Conservation (phyloP, 345 rosid species). For the Populus simonii region DNA sequence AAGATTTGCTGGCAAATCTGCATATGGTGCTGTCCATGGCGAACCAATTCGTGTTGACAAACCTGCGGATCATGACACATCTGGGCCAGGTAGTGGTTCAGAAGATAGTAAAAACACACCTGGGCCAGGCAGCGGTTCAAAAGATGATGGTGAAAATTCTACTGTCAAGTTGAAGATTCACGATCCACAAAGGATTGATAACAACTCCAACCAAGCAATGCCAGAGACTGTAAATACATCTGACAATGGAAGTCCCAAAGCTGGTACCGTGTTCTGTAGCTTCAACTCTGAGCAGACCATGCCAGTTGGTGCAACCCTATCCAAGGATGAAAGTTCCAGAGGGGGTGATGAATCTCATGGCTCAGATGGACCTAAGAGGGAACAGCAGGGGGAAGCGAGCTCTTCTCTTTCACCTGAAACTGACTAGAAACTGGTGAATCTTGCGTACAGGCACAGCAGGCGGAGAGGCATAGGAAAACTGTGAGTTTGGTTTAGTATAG, state of each 20-base stretch:
- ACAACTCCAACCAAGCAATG: not conserved
- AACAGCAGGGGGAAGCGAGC: not conserved
- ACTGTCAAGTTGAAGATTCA: slow-evolving; percentile 1
- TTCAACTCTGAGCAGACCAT: not conserved
- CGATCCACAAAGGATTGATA: not conserved
- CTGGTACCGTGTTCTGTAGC: not conserved
- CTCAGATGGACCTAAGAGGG: not conserved
- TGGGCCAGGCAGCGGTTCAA: not conserved
- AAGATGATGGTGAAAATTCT: slow-evolving; percentile 3
- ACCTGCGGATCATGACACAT: not conserved
- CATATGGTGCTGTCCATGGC: not conserved
- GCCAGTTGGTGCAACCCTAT: not conserved
- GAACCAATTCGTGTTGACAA: not conserved
- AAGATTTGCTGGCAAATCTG: slow-evolving; percentile 3
- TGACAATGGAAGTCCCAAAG: not conserved
- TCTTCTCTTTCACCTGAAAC: not conserved
- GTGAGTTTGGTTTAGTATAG: not conserved
- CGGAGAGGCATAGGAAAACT: not conserved
- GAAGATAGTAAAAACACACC: not conserved
- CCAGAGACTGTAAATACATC: not conserved
- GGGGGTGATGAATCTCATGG: not conserved
- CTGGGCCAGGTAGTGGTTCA: not conserved
- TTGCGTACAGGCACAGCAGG: not conserved
- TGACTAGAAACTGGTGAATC: not conserved
- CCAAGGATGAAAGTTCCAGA: not conserved